Evolutionary conservation across 2,329 filamentous ascomycete genomes (phyloP).

Genomic region (Ophiostoma ips): DNA sequence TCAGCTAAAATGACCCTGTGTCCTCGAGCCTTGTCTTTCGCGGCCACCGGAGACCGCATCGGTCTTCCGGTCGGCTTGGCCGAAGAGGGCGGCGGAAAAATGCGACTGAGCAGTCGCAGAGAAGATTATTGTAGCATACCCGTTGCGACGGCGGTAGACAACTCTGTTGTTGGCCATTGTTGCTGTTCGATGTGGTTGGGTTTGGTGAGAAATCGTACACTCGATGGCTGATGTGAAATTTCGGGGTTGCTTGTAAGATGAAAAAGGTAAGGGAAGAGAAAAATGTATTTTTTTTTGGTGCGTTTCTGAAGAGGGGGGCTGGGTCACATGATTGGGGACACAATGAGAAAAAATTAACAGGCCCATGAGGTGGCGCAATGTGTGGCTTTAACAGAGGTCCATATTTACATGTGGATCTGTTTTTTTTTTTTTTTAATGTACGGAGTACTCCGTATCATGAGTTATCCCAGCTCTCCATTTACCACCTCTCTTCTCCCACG

Average conservation of each 20-base stretch:
- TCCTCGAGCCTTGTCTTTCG: background rate
- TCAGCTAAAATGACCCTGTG: slow-evolving; percentile 1
- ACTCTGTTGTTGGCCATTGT: slow-evolving; percentile 47
- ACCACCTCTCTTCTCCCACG: background rate
- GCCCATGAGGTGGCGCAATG: background rate
- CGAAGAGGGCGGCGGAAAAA: background rate
- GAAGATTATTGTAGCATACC: slow-evolving; percentile 40
- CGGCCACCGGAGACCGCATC: background rate
- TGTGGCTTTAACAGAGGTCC: background rate
- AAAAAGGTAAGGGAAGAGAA: slow-evolving; percentile 6
- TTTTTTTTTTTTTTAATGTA: too few species aligned
- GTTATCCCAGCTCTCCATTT: too few species aligned
- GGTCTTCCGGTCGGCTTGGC: background rate
- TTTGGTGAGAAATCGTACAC: slow-evolving; percentile 1
- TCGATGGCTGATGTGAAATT: slow-evolving; percentile 2
- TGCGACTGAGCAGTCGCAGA: background rate
- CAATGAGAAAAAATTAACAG: slow-evolving; percentile 2
- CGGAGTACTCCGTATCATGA: too few species aligned
- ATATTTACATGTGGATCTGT: background rate
- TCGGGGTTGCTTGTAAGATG: slow-evolving; percentile 4
- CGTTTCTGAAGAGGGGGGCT: slow-evolving; percentile 8
- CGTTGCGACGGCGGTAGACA: slow-evolving; percentile 65
- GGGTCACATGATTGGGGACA: slow-evolving; percentile 10
- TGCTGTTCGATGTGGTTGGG: slow-evolving; percentile 26
- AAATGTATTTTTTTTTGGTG: slow-evolving; percentile 12